Percentiles rank a stretch among this genome's conserved stretches.
phyloP scores from a whole-genome alignment of 805 yeast species.

The Yueomyces sp. region DNA sequence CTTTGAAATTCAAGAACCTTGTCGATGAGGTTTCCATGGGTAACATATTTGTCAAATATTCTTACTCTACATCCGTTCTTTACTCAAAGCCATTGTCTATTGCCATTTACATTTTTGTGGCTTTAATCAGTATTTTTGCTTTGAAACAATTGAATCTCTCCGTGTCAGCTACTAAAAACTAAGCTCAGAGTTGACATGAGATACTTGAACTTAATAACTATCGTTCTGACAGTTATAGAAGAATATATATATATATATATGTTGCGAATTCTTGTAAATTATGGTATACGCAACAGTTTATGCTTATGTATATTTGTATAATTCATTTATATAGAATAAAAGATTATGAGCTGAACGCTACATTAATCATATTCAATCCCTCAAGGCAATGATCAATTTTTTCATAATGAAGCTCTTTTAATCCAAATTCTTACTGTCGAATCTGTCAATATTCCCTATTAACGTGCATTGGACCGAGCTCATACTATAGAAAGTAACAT shows the following conservation, averaged over 20 bases:
- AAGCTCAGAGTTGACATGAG: constrained; percentile 2
- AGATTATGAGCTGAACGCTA: too few relatives aligned
- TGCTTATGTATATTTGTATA: too few relatives aligned
- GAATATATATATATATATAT: constrained; percentile 5
- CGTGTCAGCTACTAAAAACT: constrained; percentile 6
- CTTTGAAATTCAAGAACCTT: constrained; percentile 44
- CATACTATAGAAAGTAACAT: too few relatives aligned
- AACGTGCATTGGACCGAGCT: too few relatives aligned
- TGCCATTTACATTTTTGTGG: constrained; percentile 47
- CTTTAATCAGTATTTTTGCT: constrained; percentile 40
- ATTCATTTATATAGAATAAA: too few relatives aligned
- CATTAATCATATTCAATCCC: too few relatives aligned
- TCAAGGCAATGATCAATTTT: too few relatives aligned
- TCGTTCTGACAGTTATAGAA: too few relatives aligned
- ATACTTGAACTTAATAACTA: not conserved
- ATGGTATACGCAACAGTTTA: not conserved
- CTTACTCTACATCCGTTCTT: constrained; percentile 38
- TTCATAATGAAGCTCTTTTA: too few relatives aligned
- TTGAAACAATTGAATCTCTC: constrained; percentile 34
- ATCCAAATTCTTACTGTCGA: too few relatives aligned
- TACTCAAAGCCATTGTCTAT: constrained; percentile 54
- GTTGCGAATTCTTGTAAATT: not conserved
- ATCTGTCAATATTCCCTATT: too few relatives aligned
- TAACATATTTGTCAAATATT: constrained; percentile 49
- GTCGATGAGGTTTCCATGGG: constrained; percentile 53